These are phyloP conservation scores for Amphicarpaea edgeworthii DNA, from an alignment of 306 rosid genomes.

Conservation along the genomic window DNA sequence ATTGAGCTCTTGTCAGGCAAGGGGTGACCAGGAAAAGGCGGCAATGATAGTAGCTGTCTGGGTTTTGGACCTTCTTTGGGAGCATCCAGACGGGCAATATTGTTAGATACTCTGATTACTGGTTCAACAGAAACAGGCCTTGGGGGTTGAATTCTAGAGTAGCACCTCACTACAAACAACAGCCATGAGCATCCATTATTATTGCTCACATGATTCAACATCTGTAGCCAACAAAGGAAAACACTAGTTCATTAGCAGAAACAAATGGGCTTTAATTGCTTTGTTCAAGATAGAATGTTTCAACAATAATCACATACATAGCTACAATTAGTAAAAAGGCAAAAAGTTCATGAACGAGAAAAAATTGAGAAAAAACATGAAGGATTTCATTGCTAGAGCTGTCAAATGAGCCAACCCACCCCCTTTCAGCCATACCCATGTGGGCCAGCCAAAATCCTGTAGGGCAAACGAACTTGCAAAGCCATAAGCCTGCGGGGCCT, in stretches of 20 bases:
- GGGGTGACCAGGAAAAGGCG: constrained; percentile 74
- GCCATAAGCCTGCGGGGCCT: not conserved
- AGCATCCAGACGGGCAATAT: constrained; percentile 70
- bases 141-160: constrained; percentile 72
- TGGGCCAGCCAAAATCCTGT: not conserved
- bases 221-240: constrained; percentile 34
- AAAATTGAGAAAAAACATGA: not conserved
- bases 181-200: constrained; percentile 36
- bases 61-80: constrained; percentile 87
- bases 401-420: not conserved
- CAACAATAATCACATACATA: not conserved
- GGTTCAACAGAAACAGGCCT: constrained; percentile 61
- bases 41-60: constrained; percentile 81
- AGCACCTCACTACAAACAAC: constrained; percentile 43
- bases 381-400: not conserved
- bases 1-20: constrained; percentile 64
- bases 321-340: not conserved
- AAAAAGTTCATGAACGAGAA: constrained; percentile 6
- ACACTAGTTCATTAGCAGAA: constrained; percentile 4
- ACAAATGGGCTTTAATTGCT: not conserved
- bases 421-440: too few relatives aligned
- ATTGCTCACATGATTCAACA: constrained; percentile 42
- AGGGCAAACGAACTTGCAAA: not conserved
- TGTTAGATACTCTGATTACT: constrained; percentile 80
- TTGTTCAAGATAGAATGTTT: not conserved